Evolutionary conservation across 106 monocot genomes (phyloP).

Genomic region (Allium cepa): DNA sequence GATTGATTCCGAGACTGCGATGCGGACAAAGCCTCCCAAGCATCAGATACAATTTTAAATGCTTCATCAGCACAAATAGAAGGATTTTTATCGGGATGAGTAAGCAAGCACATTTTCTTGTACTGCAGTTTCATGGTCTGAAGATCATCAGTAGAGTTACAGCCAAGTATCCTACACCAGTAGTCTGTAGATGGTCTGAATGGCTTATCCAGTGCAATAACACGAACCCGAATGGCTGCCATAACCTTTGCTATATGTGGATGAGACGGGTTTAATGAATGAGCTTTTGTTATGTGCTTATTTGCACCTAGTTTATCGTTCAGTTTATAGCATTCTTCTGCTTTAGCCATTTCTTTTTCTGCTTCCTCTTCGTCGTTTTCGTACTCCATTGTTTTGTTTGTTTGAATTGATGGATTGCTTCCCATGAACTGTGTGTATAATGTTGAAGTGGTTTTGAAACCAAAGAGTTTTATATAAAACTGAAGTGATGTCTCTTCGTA

Average conservation of each 20-base stretch:
- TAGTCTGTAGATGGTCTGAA: not conserved
- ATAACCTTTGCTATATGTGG: not conserved
- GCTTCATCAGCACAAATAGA: slow-evolving; percentile 8
- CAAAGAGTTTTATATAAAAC: no score
- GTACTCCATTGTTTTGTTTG: not conserved
- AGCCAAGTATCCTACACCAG: slow-evolving; percentile 5
- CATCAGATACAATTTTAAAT: slow-evolving; percentile 6
- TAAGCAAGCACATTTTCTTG: slow-evolving; percentile 5
- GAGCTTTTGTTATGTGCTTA: slow-evolving; percentile 1
- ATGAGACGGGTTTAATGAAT: slow-evolving; percentile 10
- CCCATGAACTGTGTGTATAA: no score
- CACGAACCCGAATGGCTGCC: slow-evolving; percentile 2
- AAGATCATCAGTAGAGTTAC: not conserved
- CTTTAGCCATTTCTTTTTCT: slow-evolving; percentile 6
- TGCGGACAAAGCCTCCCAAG: slow-evolving; percentile 6
- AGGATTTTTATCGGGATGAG: slow-evolving; percentile 14
- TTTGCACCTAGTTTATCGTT: not conserved
- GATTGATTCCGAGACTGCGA: not conserved
- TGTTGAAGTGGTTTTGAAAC: no score
- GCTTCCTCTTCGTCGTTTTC: slow-evolving; percentile 4
- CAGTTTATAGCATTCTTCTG: not conserved
- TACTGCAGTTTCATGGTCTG: slow-evolving; percentile 1
- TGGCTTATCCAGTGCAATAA: not conserved
- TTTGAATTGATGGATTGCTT: no score
- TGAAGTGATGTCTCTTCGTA: no score